phyloP scores from a whole-genome alignment of 2,329 filamentous ascomycete genomes.

The Talaromyces piceae region DNA sequence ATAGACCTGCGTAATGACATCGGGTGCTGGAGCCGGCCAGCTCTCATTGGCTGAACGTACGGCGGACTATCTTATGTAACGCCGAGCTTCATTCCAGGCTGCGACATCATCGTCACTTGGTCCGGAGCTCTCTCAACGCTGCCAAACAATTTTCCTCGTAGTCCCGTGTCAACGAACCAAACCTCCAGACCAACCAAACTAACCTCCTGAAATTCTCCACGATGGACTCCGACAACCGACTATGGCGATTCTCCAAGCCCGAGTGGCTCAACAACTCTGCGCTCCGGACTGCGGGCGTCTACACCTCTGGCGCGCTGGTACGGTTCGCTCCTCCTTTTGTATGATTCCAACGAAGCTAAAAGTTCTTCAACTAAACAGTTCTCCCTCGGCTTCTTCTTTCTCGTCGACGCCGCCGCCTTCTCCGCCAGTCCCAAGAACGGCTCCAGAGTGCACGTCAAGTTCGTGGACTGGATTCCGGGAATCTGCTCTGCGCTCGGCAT shows the following conservation, averaged over 20 bases:
- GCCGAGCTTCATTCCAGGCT: background rate
- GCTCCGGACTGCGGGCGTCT: conserved; percentile 58
- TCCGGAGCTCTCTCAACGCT: background rate
- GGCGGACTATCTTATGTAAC: background rate
- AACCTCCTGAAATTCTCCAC: background rate
- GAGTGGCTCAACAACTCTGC: conserved; percentile 60
- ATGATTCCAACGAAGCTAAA: too few relatives aligned
- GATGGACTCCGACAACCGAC: conserved; percentile 46
- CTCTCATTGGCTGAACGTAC: too few relatives aligned
- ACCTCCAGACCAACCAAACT: too few relatives aligned
- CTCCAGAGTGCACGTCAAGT: conserved; percentile 57
- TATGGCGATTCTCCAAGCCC: conserved; percentile 62
- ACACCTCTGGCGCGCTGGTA: conserved; percentile 59
- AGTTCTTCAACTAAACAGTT: too few relatives aligned
- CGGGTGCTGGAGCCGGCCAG: too few relatives aligned
- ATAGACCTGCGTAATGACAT: too few relatives aligned
- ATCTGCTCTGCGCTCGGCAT: conserved; percentile 64
- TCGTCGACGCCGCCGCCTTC: conserved; percentile 59
- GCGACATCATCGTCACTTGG: background rate
- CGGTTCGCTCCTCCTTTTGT: too few relatives aligned
- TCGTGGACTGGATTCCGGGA: conserved; percentile 64
- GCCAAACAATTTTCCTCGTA: too few relatives aligned
- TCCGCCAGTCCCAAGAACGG: conserved; percentile 56
- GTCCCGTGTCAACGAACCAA: too few relatives aligned
- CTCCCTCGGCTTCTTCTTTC: conserved; percentile 61